Conservation (phyloP, 345 rosid species). For the Raphanus raphanistrum region DNA sequence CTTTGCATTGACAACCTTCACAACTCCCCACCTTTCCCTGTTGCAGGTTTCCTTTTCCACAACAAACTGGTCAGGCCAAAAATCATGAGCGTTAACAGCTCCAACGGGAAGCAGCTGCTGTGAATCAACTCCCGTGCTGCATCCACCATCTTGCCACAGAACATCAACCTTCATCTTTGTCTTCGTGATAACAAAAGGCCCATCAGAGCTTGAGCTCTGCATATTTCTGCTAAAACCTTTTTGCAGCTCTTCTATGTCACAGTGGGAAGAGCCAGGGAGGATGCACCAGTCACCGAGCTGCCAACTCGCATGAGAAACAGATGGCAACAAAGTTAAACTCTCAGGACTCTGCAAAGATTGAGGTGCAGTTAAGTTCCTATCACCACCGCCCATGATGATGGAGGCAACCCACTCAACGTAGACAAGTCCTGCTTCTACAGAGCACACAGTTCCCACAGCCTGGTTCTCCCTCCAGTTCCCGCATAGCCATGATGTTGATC, state of each 20-base stretch:
- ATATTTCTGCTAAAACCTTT: conserved; percentile 44
- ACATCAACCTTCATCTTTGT: conserved; percentile 67
- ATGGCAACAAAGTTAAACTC: conserved; percentile 59
- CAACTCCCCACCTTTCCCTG: conserved; percentile 69
- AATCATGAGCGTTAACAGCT: conserved; percentile 66
- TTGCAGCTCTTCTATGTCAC: conserved; percentile 34
- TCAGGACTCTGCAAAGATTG: conserved; percentile 54
- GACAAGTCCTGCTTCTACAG: conserved; percentile 65
- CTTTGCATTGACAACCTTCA: conserved; percentile 63
- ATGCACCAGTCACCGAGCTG: conserved; percentile 96
- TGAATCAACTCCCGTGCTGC: conserved; percentile 56
- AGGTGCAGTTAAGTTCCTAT: conserved; percentile 48
- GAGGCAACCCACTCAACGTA: conserved; percentile 85
- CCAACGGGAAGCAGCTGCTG: conserved; percentile 62
- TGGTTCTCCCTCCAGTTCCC: conserved; percentile 65
- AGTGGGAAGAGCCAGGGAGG: conserved; percentile 46
- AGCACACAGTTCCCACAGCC: conserved; percentile 65
- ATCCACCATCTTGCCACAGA: conserved; percentile 82
- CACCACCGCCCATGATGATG: conserved; percentile 43
- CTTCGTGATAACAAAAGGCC: conserved; percentile 60
- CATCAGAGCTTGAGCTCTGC: conserved; percentile 36
- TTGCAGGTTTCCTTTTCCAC: conserved; percentile 53
- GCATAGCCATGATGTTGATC: conserved; percentile 74
- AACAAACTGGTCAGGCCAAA: conserved; percentile 94
- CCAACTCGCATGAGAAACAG: conserved; percentile 77